Percentiles rank a stretch among this genome's conserved stretches.
Conservation (phyloP, 495 filamentous ascomycete genomes). For the Xylaria acuta region DNA sequence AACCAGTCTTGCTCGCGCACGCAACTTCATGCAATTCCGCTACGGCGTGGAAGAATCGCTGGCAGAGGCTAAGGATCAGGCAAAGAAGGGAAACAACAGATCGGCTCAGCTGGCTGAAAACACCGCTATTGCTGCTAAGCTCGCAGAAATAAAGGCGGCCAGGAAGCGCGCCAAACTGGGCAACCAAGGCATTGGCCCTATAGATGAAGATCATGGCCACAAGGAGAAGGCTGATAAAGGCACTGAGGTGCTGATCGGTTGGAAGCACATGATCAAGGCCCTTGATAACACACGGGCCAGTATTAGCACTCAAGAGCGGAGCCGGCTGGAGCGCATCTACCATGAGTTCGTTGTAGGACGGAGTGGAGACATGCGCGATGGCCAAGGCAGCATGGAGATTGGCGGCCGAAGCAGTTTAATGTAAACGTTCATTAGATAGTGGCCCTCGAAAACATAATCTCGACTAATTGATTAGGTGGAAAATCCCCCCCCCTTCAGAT, state of each 20-base stretch:
- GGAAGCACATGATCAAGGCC: slow-evolving; percentile 83
- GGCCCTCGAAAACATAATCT: background rate
- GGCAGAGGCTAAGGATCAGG: slow-evolving; percentile 47
- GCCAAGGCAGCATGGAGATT: slow-evolving; percentile 87
- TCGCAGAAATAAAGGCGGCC: slow-evolving; percentile 73
- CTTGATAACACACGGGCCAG: slow-evolving; percentile 82
- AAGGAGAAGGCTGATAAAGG: slow-evolving; percentile 43
- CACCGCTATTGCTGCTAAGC: slow-evolving; percentile 73
- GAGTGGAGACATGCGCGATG: slow-evolving; percentile 92
- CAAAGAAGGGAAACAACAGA: slow-evolving; percentile 44
- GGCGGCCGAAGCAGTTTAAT: slow-evolving; percentile 93
- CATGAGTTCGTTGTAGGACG: slow-evolving; percentile 88
- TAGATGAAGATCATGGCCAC: slow-evolving; percentile 36
- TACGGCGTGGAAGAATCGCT: slow-evolving; percentile 67
- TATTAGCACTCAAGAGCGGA: slow-evolving; percentile 76
- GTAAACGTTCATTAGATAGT: slow-evolving; percentile 47
- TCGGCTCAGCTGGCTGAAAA: slow-evolving; percentile 68
- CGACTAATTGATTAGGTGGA: background rate
- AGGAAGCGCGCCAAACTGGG: slow-evolving; percentile 65
- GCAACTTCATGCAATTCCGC: slow-evolving; percentile 81
- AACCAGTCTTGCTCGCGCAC: slow-evolving; percentile 39
- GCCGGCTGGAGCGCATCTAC: slow-evolving; percentile 80
- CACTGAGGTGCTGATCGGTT: slow-evolving; percentile 78
- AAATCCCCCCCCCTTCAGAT: background rate
- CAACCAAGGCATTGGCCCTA: slow-evolving; percentile 49